phyloP scores from a whole-genome alignment of 2,329 filamentous ascomycete genomes.

The Diaporthe destruens region DNA sequence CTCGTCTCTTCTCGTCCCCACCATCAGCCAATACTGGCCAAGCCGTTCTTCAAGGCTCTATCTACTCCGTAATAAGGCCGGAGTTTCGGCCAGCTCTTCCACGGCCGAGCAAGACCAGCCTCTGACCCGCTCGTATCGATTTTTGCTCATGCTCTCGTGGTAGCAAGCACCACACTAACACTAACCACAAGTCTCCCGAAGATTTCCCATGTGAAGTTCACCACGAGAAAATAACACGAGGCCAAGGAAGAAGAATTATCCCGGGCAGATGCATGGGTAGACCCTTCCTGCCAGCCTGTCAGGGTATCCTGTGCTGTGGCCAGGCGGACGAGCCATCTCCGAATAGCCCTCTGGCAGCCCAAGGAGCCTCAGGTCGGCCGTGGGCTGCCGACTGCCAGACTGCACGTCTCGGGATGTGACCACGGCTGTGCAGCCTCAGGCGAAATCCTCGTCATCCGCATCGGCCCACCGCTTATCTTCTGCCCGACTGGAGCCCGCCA shows the following conservation, averaged over 20 bases:
- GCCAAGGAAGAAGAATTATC: constrained; percentile 2
- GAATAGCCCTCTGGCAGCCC: background rate
- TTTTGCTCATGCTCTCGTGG: background rate
- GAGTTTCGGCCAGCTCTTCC: constrained; percentile 23
- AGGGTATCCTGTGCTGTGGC: background rate
- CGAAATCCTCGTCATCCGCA: background rate
- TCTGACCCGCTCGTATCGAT: too few species aligned
- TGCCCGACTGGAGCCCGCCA: background rate
- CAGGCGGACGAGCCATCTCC: constrained; percentile 26
- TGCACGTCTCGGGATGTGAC: constrained; percentile 24
- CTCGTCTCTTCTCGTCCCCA: too few species aligned
- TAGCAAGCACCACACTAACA: background rate
- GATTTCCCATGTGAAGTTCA: constrained; percentile 15
- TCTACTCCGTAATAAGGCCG: background rate
- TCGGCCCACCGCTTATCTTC: constrained; percentile 1
- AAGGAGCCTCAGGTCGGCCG: too few species aligned
- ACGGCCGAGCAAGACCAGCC: background rate
- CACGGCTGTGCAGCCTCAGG: constrained; percentile 16
- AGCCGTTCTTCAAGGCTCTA: background rate
- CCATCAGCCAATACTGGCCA: background rate
- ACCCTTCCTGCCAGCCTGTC: background rate
- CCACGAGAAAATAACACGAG: background rate
- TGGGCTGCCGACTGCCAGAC: background rate
- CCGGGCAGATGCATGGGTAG: constrained; percentile 3
- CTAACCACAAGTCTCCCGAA: background rate